Evolutionary conservation across 1,284 basidiomycete genomes (phyloP).

Genomic region (Porodaedalea pini): DNA sequence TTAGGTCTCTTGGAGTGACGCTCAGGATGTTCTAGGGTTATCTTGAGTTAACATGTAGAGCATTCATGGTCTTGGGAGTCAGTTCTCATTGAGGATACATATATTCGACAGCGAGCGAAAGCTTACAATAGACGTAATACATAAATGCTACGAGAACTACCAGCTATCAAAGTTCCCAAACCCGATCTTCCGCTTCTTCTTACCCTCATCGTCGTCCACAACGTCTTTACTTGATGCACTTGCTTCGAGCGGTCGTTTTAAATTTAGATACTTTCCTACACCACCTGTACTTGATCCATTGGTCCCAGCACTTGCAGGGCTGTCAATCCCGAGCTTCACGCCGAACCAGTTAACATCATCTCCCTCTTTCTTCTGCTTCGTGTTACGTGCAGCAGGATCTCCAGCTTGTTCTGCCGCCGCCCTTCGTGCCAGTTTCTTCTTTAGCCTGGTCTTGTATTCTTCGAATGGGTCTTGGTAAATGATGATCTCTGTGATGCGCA

Average conservation of each 20-base stretch:
- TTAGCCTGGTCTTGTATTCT: slow-evolving; percentile 73
- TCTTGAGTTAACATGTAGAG: slow-evolving; percentile 3
- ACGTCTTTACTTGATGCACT: slow-evolving; percentile 17
- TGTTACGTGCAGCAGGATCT: slow-evolving; percentile 17
- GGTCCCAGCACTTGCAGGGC: slow-evolving; percentile 27
- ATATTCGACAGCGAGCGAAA: too few relatives aligned
- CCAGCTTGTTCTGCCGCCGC: slow-evolving; percentile 50
- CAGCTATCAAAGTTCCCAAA: slow-evolving; percentile 80
- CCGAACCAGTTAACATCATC: slow-evolving; percentile 84
- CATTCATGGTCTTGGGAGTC: not conserved
- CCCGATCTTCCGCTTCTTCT: slow-evolving; percentile 72
- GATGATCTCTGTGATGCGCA: slow-evolving; percentile 73
- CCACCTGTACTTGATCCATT: slow-evolving; percentile 30
- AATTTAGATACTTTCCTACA: slow-evolving; percentile 64
- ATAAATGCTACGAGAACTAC: slow-evolving; percentile 35
- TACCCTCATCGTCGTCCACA: slow-evolving; percentile 40
- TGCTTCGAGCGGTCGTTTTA: slow-evolving; percentile 46
- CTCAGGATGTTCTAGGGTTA: too few relatives aligned
- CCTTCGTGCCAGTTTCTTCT: slow-evolving; percentile 68
- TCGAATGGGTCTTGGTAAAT: slow-evolving; percentile 87
- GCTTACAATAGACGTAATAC: not conserved
- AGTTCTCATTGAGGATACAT: too few relatives aligned
- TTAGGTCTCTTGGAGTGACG: slow-evolving; percentile 25
- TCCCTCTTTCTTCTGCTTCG: slow-evolving; percentile 41
- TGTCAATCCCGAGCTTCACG: slow-evolving; percentile 59